phyloP scores from a whole-genome alignment of 192 early-diverging fungal species.

The Neocallimastix lanati region DNA sequence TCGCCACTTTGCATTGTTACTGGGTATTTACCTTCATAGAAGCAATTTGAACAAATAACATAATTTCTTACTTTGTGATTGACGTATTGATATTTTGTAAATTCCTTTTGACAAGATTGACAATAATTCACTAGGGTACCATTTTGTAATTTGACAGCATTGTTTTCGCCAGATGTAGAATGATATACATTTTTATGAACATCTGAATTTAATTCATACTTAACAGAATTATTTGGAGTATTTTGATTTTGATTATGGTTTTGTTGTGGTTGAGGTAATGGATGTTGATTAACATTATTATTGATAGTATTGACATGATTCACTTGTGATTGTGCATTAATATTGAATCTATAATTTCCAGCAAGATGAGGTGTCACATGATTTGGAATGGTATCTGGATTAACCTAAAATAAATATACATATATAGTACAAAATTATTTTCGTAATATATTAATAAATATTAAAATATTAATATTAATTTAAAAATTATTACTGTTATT shows the following conservation, averaged over 20 bases:
- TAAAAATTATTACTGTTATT: too few species aligned
- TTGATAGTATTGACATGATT: slow-evolving; percentile 4
- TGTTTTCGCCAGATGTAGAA: neutral
- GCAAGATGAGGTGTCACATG: slow-evolving; percentile 83
- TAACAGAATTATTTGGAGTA: neutral
- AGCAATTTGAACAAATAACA: slow-evolving; percentile 77
- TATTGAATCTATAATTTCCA: slow-evolving; percentile 92
- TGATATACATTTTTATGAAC: neutral
- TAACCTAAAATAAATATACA: slow-evolving; percentile 40
- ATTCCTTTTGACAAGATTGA: neutral
- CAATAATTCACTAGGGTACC: neutral
- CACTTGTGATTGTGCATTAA: slow-evolving; percentile 62
- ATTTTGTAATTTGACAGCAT: neutral
- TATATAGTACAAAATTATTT: neutral
- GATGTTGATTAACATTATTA: slow-evolving; percentile 7
- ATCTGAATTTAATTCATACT: neutral
- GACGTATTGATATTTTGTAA: slow-evolving; percentile 54
- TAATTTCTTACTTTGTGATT: slow-evolving; percentile 37
- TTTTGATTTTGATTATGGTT: neutral
- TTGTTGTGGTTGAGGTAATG: slow-evolving; percentile 2
- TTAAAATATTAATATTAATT: neutral
- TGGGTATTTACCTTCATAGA: slow-evolving; percentile 81
- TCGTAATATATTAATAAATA: neutral
- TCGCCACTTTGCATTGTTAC: slow-evolving; percentile 62
- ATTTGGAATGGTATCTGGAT: slow-evolving; percentile 82